Evolutionary conservation across 805 yeast species (phyloP).

Genomic region (Ogataea paradorogensis): DNA sequence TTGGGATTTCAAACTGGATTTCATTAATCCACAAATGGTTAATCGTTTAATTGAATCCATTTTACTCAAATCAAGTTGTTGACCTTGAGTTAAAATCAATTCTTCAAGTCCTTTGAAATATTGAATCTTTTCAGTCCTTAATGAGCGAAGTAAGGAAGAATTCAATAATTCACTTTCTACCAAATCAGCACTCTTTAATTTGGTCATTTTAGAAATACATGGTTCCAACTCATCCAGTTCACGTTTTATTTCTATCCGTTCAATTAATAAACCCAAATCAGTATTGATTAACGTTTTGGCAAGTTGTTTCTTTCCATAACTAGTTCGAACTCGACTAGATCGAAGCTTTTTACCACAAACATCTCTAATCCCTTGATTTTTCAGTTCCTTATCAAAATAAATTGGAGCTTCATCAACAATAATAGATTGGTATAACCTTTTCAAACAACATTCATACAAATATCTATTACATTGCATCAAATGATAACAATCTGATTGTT

Average conservation of each 20-base stretch:
- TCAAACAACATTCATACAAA: conserved; percentile 11
- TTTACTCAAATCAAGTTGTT: neutral
- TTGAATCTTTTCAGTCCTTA: neutral
- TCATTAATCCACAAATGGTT: neutral
- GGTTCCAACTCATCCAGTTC: neutral
- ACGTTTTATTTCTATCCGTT: conserved; percentile 1
- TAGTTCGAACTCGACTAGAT: conserved; percentile 21
- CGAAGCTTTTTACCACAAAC: conserved; percentile 13
- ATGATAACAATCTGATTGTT: conserved; percentile 29
- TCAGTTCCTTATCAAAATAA: conserved; percentile 24
- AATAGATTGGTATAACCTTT: conserved; percentile 24
- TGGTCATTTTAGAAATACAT: conserved; percentile 1
- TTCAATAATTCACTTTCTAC: neutral
- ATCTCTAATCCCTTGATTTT: conserved; percentile 12
- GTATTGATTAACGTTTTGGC: conserved; percentile 13
- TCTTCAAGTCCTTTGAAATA: neutral
- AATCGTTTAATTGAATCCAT: neutral
- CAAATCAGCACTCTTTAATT: neutral
- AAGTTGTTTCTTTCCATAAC: conserved; percentile 25
- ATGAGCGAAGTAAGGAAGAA: neutral
- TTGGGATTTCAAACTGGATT: conserved; percentile 4
- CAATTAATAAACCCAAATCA: neutral
- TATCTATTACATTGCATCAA: conserved; percentile 16
- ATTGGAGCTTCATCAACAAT: conserved; percentile 23
- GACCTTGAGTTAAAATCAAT: neutral